These are phyloP conservation scores for Fusarium burgessii DNA, from an alignment of 2,329 filamentous ascomycete genomes.

Conservation along the genomic window DNA sequence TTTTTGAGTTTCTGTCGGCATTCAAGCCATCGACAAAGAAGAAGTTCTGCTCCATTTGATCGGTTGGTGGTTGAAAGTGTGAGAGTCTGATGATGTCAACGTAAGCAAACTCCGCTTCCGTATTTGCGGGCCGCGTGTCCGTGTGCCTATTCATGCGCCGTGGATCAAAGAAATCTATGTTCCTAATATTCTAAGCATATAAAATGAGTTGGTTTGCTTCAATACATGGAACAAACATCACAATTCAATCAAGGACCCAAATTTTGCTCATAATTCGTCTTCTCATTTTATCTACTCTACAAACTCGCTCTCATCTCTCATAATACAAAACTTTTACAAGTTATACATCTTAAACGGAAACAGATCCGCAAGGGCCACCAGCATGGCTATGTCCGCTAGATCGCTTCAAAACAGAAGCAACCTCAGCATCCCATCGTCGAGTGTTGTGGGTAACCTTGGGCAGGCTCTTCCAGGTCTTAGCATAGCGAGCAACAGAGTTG, in stretches of 20 bases:
- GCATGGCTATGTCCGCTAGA: conserved; percentile 41
- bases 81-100: neutral
- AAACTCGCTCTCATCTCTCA: conserved; percentile 17
- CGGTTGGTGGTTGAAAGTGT: neutral
- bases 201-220: no score
- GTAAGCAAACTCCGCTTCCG: neutral
- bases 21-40: conserved; percentile 20
- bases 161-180: neutral
- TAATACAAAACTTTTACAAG: conserved; percentile 20
- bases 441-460: conserved; percentile 45
- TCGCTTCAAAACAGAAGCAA: conserved; percentile 47
- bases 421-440: conserved; percentile 49
- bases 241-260: neutral
- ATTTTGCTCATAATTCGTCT: conserved; percentile 23
- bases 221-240: neutral
- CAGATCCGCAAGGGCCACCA: conserved; percentile 47
- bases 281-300: conserved; percentile 33
- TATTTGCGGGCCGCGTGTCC: neutral
- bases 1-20: neutral
- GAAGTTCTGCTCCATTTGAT: neutral
- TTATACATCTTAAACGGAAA: neutral
- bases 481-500: conserved; percentile 57
- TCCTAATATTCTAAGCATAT: no score
- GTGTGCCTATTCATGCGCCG: neutral
- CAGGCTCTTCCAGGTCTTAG: conserved; percentile 54